Evolutionary conservation across 2,329 filamentous ascomycete genomes (phyloP), one percentile per base, ranked within the genome.

Genomic region (Pseudocercospora fuligena): DNA sequence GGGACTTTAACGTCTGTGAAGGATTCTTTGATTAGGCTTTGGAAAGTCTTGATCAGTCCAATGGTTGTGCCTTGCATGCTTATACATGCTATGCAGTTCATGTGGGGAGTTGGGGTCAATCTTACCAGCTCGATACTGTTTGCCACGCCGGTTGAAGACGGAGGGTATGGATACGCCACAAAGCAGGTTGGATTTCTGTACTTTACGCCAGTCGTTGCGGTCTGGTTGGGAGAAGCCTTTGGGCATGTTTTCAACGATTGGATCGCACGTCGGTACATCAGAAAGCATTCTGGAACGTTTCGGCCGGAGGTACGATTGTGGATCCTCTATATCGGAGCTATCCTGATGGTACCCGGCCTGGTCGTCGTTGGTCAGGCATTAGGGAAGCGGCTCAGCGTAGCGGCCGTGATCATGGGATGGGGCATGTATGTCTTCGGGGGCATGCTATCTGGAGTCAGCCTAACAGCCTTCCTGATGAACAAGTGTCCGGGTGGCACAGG

Each of bases 101-200:
- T 59, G 23, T 51, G 21, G 73, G 61, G 68, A 46, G 66, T 74
- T 61, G 73, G 71, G 23, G 73, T 75, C 67, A 73, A 74, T 51
- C 70, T 72, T 43, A 73, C 68, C 9, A 66, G 68, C n/a, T 66
- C 72, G 12, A 68, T 74, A 49, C 62, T 75, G 23, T 68, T 74
- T 56, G 66, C 65, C 8, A 67, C 67, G 1, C 71, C 70, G 21
- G 23, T 36, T 27, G 61, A 27, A 29, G 53, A 36, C 12, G 71
- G 71, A 23, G 69, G 72, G 12, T 75, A 75, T 59, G 72, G 71
- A 4, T 73, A 67, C 43, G 23, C 23, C 11, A 27, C 47, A 4
- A 63, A 57, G 29, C 12, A 31, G n/a, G n/a, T 57, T n/a, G 60
- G 33, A 2, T 57, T 56, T 14, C 16, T 33, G 5, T 63, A 56